These are phyloP conservation scores for Aspergillus tanneri DNA, from an alignment of 2,329 filamentous ascomycete species.

Conservation along the genomic window DNA sequence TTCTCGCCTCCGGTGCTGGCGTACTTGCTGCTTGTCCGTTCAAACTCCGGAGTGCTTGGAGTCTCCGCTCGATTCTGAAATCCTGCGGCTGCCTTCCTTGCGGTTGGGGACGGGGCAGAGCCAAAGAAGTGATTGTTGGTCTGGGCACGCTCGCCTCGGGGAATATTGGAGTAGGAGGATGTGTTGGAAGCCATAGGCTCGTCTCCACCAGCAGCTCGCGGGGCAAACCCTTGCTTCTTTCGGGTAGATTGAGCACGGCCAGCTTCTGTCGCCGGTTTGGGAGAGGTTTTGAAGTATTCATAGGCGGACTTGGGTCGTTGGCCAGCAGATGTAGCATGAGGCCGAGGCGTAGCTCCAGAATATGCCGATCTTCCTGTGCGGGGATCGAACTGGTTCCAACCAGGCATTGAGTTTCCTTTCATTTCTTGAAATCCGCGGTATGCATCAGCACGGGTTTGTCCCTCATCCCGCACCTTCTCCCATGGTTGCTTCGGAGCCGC, in stretches of 20 bases:
- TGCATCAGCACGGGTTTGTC: constrained; percentile 45
- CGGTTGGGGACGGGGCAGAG: constrained; percentile 42
- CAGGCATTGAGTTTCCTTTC: constrained; percentile 32
- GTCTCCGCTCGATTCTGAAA: constrained; percentile 29
- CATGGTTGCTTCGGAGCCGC: constrained; percentile 41
- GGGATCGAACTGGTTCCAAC: constrained; percentile 45
- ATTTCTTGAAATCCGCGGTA: constrained; percentile 48
- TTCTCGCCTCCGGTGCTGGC: constrained; percentile 56
- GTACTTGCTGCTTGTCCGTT: constrained; percentile 57
- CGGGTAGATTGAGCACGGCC: constrained; percentile 46
- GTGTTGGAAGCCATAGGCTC: constrained; percentile 57
- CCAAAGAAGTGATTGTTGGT: constrained; percentile 37
- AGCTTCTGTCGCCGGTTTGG: constrained; percentile 34
- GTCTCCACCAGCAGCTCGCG: constrained; percentile 59
- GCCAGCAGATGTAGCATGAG: constrained; percentile 23
- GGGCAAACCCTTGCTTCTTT: constrained; percentile 58
- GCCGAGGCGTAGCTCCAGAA: constrained; percentile 24
- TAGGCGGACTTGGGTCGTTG: constrained; percentile 40
- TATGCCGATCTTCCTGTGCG: constrained; percentile 32
- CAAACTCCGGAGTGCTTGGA: constrained; percentile 39
- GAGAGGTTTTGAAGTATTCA: constrained; percentile 36
- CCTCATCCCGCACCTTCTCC: constrained; percentile 40
- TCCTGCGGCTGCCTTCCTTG: constrained; percentile 42
- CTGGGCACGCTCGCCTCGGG: constrained; percentile 34
- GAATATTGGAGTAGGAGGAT: constrained; percentile 48